A percentile compares a stretch with the other conserved stretches of the same genome.
These are phyloP conservation scores for Talaromyces atroroseus DNA, from an alignment of 2,329 filamentous ascomycete genomes.

Conservation along the genomic window DNA sequence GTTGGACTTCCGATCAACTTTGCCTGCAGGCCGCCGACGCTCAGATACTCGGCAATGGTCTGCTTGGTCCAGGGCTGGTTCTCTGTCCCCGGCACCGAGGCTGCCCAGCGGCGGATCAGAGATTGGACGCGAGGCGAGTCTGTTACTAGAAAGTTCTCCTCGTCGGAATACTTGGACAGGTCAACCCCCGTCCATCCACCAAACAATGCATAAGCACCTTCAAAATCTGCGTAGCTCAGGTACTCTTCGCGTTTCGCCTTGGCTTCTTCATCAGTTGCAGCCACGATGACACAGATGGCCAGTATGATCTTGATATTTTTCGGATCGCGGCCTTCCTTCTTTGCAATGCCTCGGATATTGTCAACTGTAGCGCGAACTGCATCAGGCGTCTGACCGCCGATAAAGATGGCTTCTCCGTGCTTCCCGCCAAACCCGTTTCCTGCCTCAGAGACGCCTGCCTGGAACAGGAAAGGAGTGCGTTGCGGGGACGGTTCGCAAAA, in stretches of 20 bases:
- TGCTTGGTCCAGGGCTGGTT: constrained; percentile 36
- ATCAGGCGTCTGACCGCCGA: constrained; percentile 41
- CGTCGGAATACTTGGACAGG: constrained; percentile 38
- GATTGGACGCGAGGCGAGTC: constrained; percentile 39
- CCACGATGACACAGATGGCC: constrained; percentile 42
- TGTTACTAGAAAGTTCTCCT: constrained; percentile 45
- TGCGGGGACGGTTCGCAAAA: constrained; percentile 44
- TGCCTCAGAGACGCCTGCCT: constrained; percentile 43
- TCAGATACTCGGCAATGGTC: constrained; percentile 31
- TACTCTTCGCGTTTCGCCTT: constrained; percentile 39
- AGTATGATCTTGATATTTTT: constrained; percentile 40
- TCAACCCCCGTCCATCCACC: constrained; percentile 46
- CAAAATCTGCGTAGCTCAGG: constrained; percentile 40
- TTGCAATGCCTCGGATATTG: constrained; percentile 36
- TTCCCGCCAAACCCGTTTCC: constrained; percentile 44
- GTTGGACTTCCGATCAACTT: constrained; percentile 33
- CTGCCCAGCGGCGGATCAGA: constrained; percentile 42
- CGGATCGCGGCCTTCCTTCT: constrained; percentile 35
- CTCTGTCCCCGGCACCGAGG: constrained; percentile 37
- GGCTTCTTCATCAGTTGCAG: constrained; percentile 41
- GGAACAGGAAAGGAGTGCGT: constrained; percentile 45
- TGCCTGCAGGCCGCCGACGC: constrained; percentile 30
- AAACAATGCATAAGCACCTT: constrained; percentile 43
- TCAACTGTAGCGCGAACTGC: constrained; percentile 39
- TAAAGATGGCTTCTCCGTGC: constrained; percentile 44